Evolutionary conservation across 495 filamentous ascomycete genomes (phyloP).

Genomic region (Cudoniella acicularis): DNA sequence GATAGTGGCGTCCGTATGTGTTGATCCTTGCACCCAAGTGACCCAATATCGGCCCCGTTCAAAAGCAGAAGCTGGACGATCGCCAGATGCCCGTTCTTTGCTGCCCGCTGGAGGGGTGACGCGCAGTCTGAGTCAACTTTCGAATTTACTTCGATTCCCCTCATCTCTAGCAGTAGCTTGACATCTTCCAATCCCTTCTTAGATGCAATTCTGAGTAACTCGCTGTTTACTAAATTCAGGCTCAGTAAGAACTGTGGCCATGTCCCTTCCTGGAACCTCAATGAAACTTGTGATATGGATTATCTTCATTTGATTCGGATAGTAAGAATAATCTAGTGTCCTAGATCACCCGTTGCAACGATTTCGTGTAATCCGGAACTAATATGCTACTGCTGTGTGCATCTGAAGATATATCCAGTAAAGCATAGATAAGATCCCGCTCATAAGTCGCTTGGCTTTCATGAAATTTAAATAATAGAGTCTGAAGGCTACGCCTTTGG

Average conservation of each 20-base stretch:
- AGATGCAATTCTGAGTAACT: neutral
- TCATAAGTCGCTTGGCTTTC: slow-evolving; percentile 28
- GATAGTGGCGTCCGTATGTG: too few species aligned
- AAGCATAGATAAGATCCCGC: slow-evolving; percentile 33
- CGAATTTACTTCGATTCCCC: neutral
- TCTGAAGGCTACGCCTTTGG: slow-evolving; percentile 22
- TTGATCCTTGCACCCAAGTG: too few species aligned
- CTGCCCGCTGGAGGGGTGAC: neutral
- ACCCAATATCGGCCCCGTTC: neutral
- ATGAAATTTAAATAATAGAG: slow-evolving; percentile 29
- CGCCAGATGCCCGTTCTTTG: neutral
- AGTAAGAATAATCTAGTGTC: slow-evolving; percentile 5
- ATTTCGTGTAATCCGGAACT: slow-evolving; percentile 21
- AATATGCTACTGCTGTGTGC: slow-evolving; percentile 12
- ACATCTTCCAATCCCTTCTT: neutral
- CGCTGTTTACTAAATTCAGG: neutral
- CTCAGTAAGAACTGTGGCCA: neutral
- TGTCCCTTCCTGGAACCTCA: neutral
- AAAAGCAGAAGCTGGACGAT: neutral
- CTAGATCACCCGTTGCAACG: slow-evolving; percentile 10
- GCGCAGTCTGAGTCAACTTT: neutral
- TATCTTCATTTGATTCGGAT: neutral
- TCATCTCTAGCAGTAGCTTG: neutral
- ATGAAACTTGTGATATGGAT: neutral
- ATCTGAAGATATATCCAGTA: slow-evolving; percentile 31